Evolutionary conservation across 1,284 basidiomycete species (phyloP), one percentile per base, ranked within the genome.

Genomic region (Pseudozyma tsukubaensis): DNA sequence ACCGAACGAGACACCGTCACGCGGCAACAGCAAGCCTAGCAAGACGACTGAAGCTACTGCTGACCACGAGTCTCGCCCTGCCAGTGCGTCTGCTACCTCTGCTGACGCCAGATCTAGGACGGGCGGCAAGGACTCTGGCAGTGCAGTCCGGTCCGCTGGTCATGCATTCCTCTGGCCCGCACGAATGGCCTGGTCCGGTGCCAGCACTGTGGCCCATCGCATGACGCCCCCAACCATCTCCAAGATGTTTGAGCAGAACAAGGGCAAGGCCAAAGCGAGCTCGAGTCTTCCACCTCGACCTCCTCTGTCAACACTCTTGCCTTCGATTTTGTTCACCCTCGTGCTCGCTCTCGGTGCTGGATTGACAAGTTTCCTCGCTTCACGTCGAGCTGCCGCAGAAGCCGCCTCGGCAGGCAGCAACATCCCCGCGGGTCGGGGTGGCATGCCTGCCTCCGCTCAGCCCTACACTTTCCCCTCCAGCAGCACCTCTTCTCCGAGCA

Each of bases 321-420:
- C 79, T 0, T 77, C 74, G 49, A 80, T 81, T 50, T 43, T 78
- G 24, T 72, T 81, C 42, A 81, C 79, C 2, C 48, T 80, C 34
- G 12, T 81, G 36, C 58, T 81, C 12, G 79, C 79, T 8, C 21
- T 81, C 7, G 72, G 77, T 12, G 78, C 79, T 0, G 74, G 76
- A 5, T 34, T 81, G 24, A 71, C 56, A 3, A 76, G 69, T 18
- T 72, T 78, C 37, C 39, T 77, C 8, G 69, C 70, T 1, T 47
- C 49, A 1, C 59, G 75, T 10, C 37, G 50, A 19, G 62, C 73
- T 0, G 63, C 66, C 1, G 44, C 62, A 0, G 68, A 47, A 16
- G 37, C 63, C 2, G 36, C 34, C 5, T 21, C 19, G 0, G 37
- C 47, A 10, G 18, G 37, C 19, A 12, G 13, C 44, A 24, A 24